Evolutionary conservation across 179 eudicot species (phyloP), one percentile per base, ranked within the genome.

Genomic region (Silene coronaria): DNA sequence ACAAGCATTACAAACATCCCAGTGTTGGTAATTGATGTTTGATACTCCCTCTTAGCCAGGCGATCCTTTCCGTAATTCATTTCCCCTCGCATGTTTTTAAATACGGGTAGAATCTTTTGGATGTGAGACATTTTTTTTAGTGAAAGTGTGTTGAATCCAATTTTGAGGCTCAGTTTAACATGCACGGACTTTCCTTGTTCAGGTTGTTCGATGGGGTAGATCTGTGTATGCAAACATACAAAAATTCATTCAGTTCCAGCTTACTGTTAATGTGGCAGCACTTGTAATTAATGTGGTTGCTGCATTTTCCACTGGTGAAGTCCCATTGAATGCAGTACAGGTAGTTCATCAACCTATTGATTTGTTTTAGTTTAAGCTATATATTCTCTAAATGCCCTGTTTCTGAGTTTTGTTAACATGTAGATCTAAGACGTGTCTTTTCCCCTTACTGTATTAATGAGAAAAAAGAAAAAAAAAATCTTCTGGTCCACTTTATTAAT

Each of bases 201-300:
- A 93, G 98, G 98, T 93, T 70, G 98, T 93, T 73, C 84, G 93
- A 26, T 91, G 97, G 98, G 98, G 98, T 58, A 84, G 98, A 83
- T 93, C 98, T 65, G 98, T 93, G 11, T 92, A 89, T 87, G 93
- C 94, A 17, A 92, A 92, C 75, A 91, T 92, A 67, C 97, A 92
- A 80, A 94, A 92, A 63, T 94, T 94, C 73, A 92, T 94, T 75
- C 98, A 94, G 88, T 94, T 94, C 81, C 98, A 94, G 88, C 98
- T 94, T 57, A 94, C 97, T 9, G 98, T 94, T 70, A 94, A 94
- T 75, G 98, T 90, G 74, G 96, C 98, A 79, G 98, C 97, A 74
- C 93, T 94, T 72, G 55, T 88, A 6, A 89, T 92, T 3, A 94
- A 94, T 87, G 98, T 94, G 60, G 98, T 92, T 46, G 94, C 97